Percentiles rank a stretch among this genome's conserved stretches.
Evolutionary conservation across 176 grass and related monocot species (phyloP).

Genomic region (Miscanthus lutarioriparius): DNA sequence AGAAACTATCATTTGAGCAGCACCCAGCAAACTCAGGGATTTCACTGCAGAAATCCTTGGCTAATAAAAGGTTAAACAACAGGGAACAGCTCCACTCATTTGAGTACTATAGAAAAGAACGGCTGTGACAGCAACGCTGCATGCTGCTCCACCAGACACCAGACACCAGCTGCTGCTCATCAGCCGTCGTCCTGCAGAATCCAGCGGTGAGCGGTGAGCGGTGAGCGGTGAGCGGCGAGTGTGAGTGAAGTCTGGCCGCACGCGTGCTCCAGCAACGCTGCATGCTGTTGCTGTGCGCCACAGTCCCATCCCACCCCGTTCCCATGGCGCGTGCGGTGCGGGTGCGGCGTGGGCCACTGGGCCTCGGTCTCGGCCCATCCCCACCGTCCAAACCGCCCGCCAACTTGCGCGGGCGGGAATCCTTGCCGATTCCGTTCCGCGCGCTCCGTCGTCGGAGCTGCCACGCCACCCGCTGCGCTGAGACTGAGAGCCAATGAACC

Average conservation of each 20-base stretch:
- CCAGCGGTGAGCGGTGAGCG: too few relatives aligned
- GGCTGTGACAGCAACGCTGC: too few relatives aligned
- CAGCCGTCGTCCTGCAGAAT: too few relatives aligned
- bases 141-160: too few relatives aligned
- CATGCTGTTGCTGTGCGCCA: background rate
- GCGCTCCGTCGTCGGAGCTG: background rate
- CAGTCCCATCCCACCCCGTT: background rate
- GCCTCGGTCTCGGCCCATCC: background rate
- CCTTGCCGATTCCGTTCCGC: background rate
- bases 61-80: background rate
- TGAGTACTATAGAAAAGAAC: too few relatives aligned
- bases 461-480: background rate
- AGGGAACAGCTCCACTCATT: background rate
- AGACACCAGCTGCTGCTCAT: too few relatives aligned
- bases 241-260: too few relatives aligned
- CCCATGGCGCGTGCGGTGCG: background rate
- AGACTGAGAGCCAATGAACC: background rate
- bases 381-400: constrained; percentile 22
- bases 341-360: background rate
- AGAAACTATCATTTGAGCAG: background rate
- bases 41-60: too few relatives aligned
- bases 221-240: too few relatives aligned
- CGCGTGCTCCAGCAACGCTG: background rate
- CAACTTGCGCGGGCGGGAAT: constrained; percentile 23
- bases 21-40: too few relatives aligned